phyloP scores from a whole-genome alignment of 2,329 filamentous ascomycete species.

The Tolypocladium tropicale region DNA sequence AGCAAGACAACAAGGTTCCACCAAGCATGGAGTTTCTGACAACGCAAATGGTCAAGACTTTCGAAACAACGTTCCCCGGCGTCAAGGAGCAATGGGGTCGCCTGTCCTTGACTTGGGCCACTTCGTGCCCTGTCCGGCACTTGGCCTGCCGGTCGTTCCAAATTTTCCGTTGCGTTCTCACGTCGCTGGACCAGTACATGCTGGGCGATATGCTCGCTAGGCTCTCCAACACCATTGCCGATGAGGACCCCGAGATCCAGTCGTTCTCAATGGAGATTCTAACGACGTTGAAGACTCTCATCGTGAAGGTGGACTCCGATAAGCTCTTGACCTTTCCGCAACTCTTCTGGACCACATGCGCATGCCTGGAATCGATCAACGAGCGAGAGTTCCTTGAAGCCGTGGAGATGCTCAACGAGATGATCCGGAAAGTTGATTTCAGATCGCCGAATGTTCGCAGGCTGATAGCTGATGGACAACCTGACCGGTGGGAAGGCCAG shows the following conservation, averaged over 20 bases:
- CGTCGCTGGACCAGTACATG: conserved; percentile 85
- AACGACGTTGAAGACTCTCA: conserved; percentile 85
- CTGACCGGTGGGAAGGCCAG: conserved; percentile 75
- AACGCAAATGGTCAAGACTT: conserved; percentile 71
- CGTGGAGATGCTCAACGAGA: conserved; percentile 80
- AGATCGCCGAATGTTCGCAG: conserved; percentile 57
- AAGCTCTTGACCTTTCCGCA: conserved; percentile 86
- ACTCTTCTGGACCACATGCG: conserved; percentile 95
- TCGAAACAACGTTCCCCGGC: conserved; percentile 72
- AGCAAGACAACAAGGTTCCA: conserved; percentile 71
- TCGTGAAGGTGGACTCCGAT: conserved; percentile 68
- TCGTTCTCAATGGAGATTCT: conserved; percentile 97
- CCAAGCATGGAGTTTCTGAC: conserved; percentile 80
- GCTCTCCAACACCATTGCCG: conserved; percentile 92
- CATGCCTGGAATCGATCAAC: conserved; percentile 92
- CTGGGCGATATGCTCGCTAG: conserved; percentile 92
- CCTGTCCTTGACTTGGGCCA: conserved; percentile 87
- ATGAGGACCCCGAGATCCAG: conserved; percentile 88
- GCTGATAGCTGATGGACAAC: conserved; percentile 67
- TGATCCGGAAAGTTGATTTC: conserved; percentile 77
- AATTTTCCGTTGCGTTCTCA: conserved; percentile 88
- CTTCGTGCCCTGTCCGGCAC: conserved; percentile 89
- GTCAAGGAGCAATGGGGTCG: conserved; percentile 89
- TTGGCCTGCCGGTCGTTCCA: conserved; percentile 95
- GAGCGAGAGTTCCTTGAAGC: conserved; percentile 91